Percentiles rank a stretch among this genome's conserved stretches.
These are phyloP conservation scores for Chaetomiaceae sp. DNA, from an alignment of 2,329 filamentous ascomycete species.

Conservation along the genomic window DNA sequence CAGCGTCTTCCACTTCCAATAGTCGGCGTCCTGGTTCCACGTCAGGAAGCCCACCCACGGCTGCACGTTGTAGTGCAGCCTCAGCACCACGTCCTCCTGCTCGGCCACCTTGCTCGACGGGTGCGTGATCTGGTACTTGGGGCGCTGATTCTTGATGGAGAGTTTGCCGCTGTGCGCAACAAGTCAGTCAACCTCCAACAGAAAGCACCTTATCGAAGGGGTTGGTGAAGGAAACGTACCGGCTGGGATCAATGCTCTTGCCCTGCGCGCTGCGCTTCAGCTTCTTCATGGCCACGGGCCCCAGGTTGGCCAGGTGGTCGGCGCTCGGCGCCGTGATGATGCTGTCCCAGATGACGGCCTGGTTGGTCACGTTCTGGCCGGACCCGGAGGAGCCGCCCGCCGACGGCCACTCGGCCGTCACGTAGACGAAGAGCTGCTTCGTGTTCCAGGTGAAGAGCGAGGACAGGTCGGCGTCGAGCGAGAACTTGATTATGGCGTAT, in stretches of 20 bases:
- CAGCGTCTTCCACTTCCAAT: slow-evolving; percentile 61
- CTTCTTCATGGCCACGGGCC: slow-evolving; percentile 58
- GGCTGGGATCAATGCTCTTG: slow-evolving; percentile 56
- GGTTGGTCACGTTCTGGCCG: slow-evolving; percentile 45
- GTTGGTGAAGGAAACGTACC: slow-evolving; percentile 40
- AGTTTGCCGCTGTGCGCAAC: slow-evolving; percentile 58
- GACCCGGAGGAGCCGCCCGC: slow-evolving; percentile 28
- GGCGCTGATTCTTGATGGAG: slow-evolving; percentile 75
- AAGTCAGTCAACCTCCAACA: background rate
- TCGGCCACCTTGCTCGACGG: slow-evolving; percentile 74
- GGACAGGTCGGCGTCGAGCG: slow-evolving; percentile 83
- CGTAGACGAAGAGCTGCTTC: slow-evolving; percentile 95
- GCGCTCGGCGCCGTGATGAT: slow-evolving; percentile 78
- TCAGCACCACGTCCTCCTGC: slow-evolving; percentile 68
- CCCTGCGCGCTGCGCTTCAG: slow-evolving; percentile 55
- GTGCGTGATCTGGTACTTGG: slow-evolving; percentile 97
- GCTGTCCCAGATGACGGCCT: slow-evolving; percentile 90
- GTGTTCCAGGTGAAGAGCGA: slow-evolving; percentile 98
- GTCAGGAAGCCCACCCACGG: slow-evolving; percentile 88
- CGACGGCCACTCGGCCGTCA: slow-evolving; percentile 70
- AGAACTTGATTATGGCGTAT: slow-evolving; percentile 91
- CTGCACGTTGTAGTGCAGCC: slow-evolving; percentile 93
- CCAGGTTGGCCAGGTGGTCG: slow-evolving; percentile 57
- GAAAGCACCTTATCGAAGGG: no score
- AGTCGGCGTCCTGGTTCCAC: slow-evolving; percentile 63